Conservation (phyloP, 2,329 filamentous ascomycete species). For the Colletotrichum lentis region DNA sequence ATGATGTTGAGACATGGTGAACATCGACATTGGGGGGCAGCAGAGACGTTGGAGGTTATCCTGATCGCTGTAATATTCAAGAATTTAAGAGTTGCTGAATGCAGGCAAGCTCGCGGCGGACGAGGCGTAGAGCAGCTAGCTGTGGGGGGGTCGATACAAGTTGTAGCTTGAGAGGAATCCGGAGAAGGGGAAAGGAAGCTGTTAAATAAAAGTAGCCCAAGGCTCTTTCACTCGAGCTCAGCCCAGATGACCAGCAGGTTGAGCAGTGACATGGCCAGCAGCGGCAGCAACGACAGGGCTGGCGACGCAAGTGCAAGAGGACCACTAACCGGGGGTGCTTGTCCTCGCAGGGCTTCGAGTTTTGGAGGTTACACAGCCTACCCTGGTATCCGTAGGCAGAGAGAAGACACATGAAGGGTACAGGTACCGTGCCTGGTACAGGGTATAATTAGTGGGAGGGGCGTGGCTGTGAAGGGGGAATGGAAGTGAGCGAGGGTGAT, state of each 20-base stretch:
- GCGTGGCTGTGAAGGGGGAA: slow-evolving; percentile 14
- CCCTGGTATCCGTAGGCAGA: slow-evolving; percentile 7
- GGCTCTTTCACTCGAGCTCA: slow-evolving; percentile 22
- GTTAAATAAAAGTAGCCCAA: slow-evolving; percentile 35
- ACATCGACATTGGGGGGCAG: slow-evolving; percentile 47
- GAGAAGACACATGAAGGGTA: slow-evolving; percentile 19
- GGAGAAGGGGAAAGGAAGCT: slow-evolving; percentile 27
- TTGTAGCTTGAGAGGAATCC: neutral
- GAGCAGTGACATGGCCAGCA: slow-evolving; percentile 26
- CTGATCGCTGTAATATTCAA: neutral
- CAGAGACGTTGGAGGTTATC: neutral
- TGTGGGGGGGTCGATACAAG: slow-evolving; percentile 5
- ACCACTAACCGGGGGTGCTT: slow-evolving; percentile 13
- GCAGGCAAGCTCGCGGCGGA: neutral
- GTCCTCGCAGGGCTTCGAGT: slow-evolving; percentile 26
- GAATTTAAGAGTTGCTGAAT: neutral
- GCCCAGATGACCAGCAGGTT: slow-evolving; percentile 25
- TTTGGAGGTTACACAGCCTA: slow-evolving; percentile 15
- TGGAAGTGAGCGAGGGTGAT: neutral
- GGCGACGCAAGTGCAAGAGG: slow-evolving; percentile 14
- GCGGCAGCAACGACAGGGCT: slow-evolving; percentile 32
- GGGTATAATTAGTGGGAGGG: slow-evolving; percentile 11
- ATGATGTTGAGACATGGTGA: slow-evolving; percentile 55
- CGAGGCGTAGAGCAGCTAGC: slow-evolving; percentile 5
- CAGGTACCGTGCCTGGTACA: slow-evolving; percentile 21